Conservation (phyloP, 108 stramenopile species). For the Mediolabrus comicus region DNA sequence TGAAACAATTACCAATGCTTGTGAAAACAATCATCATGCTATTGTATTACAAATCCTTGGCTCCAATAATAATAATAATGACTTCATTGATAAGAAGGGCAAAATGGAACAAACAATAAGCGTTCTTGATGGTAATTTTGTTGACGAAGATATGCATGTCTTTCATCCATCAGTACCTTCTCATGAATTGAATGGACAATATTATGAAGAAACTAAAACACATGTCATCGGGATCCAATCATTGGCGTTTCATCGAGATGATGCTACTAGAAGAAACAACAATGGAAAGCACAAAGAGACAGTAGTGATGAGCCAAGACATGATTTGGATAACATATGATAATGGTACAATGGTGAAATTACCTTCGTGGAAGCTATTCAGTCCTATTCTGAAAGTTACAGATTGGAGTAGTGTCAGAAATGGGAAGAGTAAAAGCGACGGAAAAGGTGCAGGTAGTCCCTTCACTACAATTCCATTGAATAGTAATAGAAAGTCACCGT, state of each 20-base stretch:
- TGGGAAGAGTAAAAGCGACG: not conserved
- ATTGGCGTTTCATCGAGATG: slow-evolving; percentile 20
- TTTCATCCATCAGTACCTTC: slow-evolving; percentile 23
- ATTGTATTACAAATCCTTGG: not conserved
- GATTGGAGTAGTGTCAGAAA: slow-evolving; percentile 15
- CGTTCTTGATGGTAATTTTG: not conserved
- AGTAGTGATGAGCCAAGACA: slow-evolving; percentile 17
- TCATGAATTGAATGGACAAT: not conserved
- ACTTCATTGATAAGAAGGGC: no score
- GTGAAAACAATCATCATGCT: not conserved
- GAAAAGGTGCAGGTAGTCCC: not conserved
- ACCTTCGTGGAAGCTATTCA: slow-evolving; percentile 71
- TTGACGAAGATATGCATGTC: slow-evolving; percentile 18
- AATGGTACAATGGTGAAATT: slow-evolving; percentile 71
- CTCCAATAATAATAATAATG: not conserved
- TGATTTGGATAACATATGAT: slow-evolving; percentile 71
- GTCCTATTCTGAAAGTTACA: slow-evolving; percentile 34
- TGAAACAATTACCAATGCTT: not conserved
- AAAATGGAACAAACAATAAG: not conserved
- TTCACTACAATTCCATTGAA: slow-evolving; percentile 36
- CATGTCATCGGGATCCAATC: slow-evolving; percentile 19
- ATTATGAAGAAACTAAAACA: not conserved
- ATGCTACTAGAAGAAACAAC: not conserved
- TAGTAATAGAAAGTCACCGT: slow-evolving; percentile 30
- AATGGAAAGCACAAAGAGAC: not conserved